phyloP scores from a whole-genome alignment of 768 basidiomycete genomes.

The Boletus huronensis region DNA sequence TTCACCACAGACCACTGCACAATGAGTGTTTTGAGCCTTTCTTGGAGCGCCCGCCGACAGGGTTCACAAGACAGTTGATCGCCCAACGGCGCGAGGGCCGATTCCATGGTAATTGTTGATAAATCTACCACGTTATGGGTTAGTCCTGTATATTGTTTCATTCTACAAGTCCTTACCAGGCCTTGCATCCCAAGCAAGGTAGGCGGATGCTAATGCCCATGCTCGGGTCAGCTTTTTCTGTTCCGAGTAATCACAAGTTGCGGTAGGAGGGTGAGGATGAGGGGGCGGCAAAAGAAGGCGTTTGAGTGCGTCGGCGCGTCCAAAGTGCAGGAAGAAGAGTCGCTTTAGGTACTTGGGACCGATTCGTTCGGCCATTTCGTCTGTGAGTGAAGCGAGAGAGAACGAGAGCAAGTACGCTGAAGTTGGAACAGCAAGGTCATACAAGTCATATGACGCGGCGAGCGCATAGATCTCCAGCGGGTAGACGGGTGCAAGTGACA shows the following conservation, averaged over 20 bases:
- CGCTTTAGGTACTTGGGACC: conserved; percentile 77
- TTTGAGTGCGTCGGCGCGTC: conserved; percentile 78
- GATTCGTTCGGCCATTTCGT: conserved; percentile 65
- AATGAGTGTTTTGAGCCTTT: conserved; percentile 64
- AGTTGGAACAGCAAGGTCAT: conserved; percentile 70
- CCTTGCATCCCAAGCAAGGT: conserved; percentile 80
- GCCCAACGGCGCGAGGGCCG: conserved; percentile 63
- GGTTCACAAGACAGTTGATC: conserved; percentile 68
- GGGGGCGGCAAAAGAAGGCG: conserved; percentile 73
- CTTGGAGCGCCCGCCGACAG: conserved; percentile 59
- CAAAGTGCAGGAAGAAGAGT: conserved; percentile 81
- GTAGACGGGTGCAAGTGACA: conserved; percentile 62
- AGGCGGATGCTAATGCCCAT: conserved; percentile 80
- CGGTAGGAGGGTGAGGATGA: conserved; percentile 68
- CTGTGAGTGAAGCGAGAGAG: conserved; percentile 62
- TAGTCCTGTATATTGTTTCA: neutral
- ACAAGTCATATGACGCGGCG: conserved; percentile 62
- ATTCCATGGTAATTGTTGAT: conserved; percentile 70
- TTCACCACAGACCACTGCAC: conserved; percentile 80
- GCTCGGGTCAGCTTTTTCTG: conserved; percentile 79
- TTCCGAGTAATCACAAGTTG: conserved; percentile 64
- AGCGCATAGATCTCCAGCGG: conserved; percentile 73
- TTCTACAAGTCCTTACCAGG: conserved; percentile 49
- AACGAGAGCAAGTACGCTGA: conserved; percentile 75
- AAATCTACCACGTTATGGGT: conserved; percentile 46